These are phyloP conservation scores for Solanum phureja DNA, from an alignment of 257 asterid genomes.

Conservation along the genomic window DNA sequence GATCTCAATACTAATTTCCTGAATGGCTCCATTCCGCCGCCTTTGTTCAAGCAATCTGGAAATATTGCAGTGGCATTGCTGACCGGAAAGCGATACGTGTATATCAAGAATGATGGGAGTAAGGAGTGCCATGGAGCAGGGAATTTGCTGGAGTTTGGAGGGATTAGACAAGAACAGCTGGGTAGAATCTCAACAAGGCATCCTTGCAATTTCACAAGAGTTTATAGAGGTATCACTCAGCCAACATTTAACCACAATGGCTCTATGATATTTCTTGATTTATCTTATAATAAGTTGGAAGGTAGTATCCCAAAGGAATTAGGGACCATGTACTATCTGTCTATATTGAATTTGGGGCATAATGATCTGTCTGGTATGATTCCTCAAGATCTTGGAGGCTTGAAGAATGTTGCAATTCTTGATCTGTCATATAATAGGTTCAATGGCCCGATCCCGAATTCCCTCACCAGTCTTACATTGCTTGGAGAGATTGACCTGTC, in stretches of 20 bases:
- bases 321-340: slow-evolving; percentile 63
- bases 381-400: slow-evolving; percentile 61
- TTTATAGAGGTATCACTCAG: slow-evolving; percentile 57
- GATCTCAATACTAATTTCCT: slow-evolving; percentile 73
- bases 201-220: slow-evolving; percentile 72
- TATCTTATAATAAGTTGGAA: slow-evolving; percentile 58
- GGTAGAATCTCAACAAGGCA: slow-evolving; percentile 54
- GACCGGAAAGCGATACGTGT: slow-evolving; percentile 57
- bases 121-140: slow-evolving; percentile 87
- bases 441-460: slow-evolving; percentile 59
- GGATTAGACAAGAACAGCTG: slow-evolving; percentile 61
- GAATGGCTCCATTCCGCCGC: slow-evolving; percentile 62
- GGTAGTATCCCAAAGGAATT: slow-evolving; percentile 88
- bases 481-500: slow-evolving; percentile 76
- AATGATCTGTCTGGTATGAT: slow-evolving; percentile 71
- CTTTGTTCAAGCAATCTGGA: slow-evolving; percentile 75
- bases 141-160: slow-evolving; percentile 90
- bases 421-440: slow-evolving; percentile 70
- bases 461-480: slow-evolving; percentile 50
- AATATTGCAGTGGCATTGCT: slow-evolving; percentile 50
- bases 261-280: slow-evolving; percentile 85
- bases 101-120: slow-evolving; percentile 78
- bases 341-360: slow-evolving; percentile 67
- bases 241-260: slow-evolving; percentile 88
- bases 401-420: slow-evolving; percentile 73